Evolutionary conservation across 305 asterid genomes (phyloP), one percentile per base, ranked within the genome.

Genomic region (Solanum hybrid): DNA sequence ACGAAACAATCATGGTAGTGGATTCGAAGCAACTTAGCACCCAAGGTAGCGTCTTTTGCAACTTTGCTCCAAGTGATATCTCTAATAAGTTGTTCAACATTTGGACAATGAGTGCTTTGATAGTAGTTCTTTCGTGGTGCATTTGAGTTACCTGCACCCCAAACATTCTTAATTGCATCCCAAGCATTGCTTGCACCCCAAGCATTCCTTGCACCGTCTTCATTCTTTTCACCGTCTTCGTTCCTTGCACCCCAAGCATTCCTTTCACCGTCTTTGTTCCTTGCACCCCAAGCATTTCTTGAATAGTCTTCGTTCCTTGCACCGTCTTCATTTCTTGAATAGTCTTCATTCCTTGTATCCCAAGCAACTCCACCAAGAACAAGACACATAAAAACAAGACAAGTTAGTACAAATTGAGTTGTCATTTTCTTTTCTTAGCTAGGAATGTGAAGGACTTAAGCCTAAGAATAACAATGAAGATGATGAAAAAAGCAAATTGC

Each of bases 1-100:
- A 94, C 95, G 36, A 94, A 94, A 80, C 95, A 94, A 36, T 94
- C 95, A 24, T 94, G 96, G 78, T 92, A 94, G 86, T 93, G 96
- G 61, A 93, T 42, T 9, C 96, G 94, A 35, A 94, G 95, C 73
- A 94, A 85, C 87, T 91, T 93, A 87, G 96, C 93, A 26, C 93
- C 92, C 89, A 93, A 89, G 3, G 93, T 91, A 8, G 89, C 3
- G 67, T 93, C 94, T 2, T 26, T 89, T 5, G 29, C 71, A 16
- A 75, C 94, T 84, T 91, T 93, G 16, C 86, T 91, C 90, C 92
- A 73, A 5, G 91, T 91, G 31, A 93, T 18, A 61, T 86, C 90
- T 14, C 90, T 91, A 89, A 94, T 93, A 13, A 92, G 78, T 3
- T 84, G 57, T 87, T 94, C 95, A 16, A 92, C 95, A 86, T 90